Base-by-base conservation (phyloP, 2,329 filamentous ascomycete genomes). In the Alternaria sp. region DNA sequence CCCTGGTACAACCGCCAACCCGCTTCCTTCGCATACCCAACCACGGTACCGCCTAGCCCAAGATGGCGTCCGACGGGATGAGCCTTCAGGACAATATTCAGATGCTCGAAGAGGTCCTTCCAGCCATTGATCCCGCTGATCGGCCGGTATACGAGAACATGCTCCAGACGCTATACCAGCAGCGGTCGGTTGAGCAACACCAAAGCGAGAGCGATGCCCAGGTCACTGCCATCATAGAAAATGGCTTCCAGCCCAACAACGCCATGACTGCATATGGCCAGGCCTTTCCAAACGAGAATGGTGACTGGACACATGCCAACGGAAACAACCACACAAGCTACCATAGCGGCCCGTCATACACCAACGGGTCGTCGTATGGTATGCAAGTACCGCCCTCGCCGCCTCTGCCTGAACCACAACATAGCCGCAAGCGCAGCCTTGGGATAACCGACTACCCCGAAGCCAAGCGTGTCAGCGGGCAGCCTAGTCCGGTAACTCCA, bases 371-470 rank as follows among this genome's bases (percentile, higher is more conserved):
- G 41, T 44, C 26, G 7, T 53, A 43, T 33, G 46, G 46, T 41
- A 23, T 30, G 20, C 53, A 61, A 15, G 45, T 61, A 45, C 59
- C 37, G 37, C 37, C 53, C 20, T 58, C 58, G 9, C 47, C 59
- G 26, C 55, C 58, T 47, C 47, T 23, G 18, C 51, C 44, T n/a
- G 46, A 47, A 43, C 37, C 65, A 14, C 54, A 58, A 9, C 51
- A 58, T 20, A 69, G 64, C 37, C 73, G 72, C 23, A 77, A 78
- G 60, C 74, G 75, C 7, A 72, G 65, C 30, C 59, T 72, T 6
- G 73, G 63, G 18, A 59, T 64, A 20, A 53, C 60, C 26, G 67
- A 71, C 11, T 60, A 57, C 28, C 69, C 72, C 12, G 69, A 75
- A 9, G 66, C 72, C 4, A 76, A 77, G 61, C 71, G 73, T 44